Evolutionary conservation across 345 rosid genomes (phyloP), one percentile per base, ranked within the genome.

Genomic region (Streptanthus diversifolius): DNA sequence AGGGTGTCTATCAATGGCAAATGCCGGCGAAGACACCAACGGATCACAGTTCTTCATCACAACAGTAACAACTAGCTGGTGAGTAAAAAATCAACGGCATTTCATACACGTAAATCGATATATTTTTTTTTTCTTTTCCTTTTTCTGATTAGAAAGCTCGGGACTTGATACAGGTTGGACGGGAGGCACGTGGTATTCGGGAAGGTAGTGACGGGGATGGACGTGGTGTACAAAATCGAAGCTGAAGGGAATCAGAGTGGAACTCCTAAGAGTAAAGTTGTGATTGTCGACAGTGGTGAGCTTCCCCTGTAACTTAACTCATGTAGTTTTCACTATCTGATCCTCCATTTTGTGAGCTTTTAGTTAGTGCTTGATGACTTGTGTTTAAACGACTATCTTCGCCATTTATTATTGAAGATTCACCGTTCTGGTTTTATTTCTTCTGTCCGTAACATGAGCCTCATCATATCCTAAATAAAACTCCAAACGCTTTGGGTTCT

Each of bases 11-110:
- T 95, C 97, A 15, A 91, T 91, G 99, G 99, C 96, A 63, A 95
- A 95, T 63, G 89, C 99, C 30, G 99, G 99, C 56, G 43, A 60
- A 3, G 90, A 91, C 81, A 90, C 97, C 37, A 91, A 90, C 0
- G 99, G 97, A 30, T 95, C 99, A n/a, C 99, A 95, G 55, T 91
- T 95, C 78, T 95, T 95, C 87, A 88, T 91, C 71, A 95, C 99
- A 24, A 91, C 96, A 1, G 98, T 91, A 75, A 95, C 96, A 68
- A 91, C 96, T 53, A 89, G 83, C 87, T 91, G 99, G 97, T 95
- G 66, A 70, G 77, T 64, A 56, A 13, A 45, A 15, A 54, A 35
- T 54, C 49, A 51, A 39, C 29, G 3, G 12, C n/a, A 52, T n/a
- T 27, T 74, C 29, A 29, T 8, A 65, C 17, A 35, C 65, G 27